phyloP scores from a whole-genome alignment of 345 rosid species.

The Populus davidiana region DNA sequence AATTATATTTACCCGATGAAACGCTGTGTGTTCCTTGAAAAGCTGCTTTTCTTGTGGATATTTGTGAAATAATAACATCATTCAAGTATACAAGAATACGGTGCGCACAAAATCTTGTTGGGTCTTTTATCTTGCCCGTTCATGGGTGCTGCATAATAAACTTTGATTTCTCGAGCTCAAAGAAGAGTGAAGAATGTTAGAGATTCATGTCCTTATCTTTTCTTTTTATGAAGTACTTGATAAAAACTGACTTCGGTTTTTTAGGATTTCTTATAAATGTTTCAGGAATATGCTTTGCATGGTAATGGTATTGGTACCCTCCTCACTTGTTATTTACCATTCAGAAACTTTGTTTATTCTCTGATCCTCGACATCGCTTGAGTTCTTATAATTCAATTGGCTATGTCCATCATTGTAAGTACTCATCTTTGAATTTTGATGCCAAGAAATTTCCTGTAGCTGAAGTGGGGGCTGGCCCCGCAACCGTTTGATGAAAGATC shows the following conservation, averaged over 20 bases:
- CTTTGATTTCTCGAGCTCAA: neutral
- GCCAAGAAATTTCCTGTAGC: neutral
- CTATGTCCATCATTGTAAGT: neutral
- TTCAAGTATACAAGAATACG: neutral
- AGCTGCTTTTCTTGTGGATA: neutral
- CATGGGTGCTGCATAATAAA: neutral
- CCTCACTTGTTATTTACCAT: neutral
- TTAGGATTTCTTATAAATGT: neutral
- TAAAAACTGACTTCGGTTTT: neutral
- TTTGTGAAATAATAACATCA: neutral
- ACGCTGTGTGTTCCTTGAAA: constrained; percentile 3
- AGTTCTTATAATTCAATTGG: neutral
- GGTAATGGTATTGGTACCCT: neutral
- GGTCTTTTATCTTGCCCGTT: neutral
- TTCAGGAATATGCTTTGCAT: neutral
- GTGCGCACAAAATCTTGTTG: neutral
- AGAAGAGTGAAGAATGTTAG: neutral
- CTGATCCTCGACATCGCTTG: neutral
- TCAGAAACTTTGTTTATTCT: neutral
- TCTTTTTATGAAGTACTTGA: neutral
- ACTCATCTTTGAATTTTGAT: neutral
- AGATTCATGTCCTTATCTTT: neutral
- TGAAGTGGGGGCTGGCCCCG: neutral
- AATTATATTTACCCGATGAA: constrained; percentile 58
- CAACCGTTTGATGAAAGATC: neutral